Conservation (phyloP, 192 early-diverging fungal genomes). For the Mortierella antarctica region DNA sequence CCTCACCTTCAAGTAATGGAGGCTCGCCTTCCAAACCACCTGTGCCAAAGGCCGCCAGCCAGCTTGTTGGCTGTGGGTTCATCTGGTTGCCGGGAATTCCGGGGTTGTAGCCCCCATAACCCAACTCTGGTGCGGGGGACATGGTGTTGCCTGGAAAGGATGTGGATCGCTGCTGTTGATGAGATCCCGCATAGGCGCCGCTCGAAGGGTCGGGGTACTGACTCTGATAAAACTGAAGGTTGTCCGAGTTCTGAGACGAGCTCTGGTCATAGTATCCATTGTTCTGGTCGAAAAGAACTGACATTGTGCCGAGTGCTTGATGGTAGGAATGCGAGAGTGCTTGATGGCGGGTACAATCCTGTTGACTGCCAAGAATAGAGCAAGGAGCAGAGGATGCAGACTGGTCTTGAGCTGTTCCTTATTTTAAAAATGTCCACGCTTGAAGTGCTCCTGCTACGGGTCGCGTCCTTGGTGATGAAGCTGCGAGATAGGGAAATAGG, state of each 20-base stretch:
- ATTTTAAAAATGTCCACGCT: no score
- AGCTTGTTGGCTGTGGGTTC: slow-evolving; percentile 38
- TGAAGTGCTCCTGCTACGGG: no score
- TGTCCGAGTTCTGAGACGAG: slow-evolving; percentile 45
- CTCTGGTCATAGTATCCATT: slow-evolving; percentile 43
- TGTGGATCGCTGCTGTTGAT: slow-evolving; percentile 43
- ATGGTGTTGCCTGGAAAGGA: slow-evolving; percentile 30
- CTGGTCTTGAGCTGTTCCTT: neutral
- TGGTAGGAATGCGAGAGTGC: neutral
- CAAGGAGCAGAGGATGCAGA: neutral
- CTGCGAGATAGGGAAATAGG: neutral
- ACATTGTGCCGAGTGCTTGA: slow-evolving; percentile 10
- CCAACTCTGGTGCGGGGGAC: slow-evolving; percentile 40
- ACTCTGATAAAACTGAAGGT: slow-evolving; percentile 66
- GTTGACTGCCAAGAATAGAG: neutral
- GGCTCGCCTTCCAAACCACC: slow-evolving; percentile 94
- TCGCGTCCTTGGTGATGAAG: neutral
- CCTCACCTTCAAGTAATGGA: slow-evolving; percentile 86
- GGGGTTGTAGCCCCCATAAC: slow-evolving; percentile 41
- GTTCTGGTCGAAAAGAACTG: slow-evolving; percentile 35
- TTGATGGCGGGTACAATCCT: neutral
- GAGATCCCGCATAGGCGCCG: slow-evolving; percentile 21
- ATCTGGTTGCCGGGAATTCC: slow-evolving; percentile 36
- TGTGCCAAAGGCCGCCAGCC: slow-evolving; percentile 84
- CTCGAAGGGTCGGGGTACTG: slow-evolving; percentile 59